Conservation (phyloP, 2,329 filamentous ascomycete genomes). For the Claviceps pazoutovae region DNA sequence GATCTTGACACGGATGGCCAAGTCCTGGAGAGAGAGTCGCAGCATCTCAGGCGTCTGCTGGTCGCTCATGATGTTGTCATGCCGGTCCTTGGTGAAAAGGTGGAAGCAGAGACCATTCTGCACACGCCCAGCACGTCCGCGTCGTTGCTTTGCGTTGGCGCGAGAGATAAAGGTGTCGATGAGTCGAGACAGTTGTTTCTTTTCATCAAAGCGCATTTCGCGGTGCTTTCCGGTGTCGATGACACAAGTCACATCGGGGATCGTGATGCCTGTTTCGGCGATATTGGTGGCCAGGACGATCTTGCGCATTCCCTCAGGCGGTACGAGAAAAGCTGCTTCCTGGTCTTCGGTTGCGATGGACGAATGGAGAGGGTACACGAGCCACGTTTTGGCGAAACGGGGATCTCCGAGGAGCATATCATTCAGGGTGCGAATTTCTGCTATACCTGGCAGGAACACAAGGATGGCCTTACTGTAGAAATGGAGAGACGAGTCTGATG, state of each 20-base stretch:
- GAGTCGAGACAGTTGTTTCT: conserved; percentile 75
- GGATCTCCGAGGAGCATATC: conserved; percentile 69
- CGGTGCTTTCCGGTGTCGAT: conserved; percentile 95
- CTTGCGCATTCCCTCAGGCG: conserved; percentile 70
- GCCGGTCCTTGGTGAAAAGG: conserved; percentile 78
- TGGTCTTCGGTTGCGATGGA: conserved; percentile 94
- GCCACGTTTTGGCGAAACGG: conserved; percentile 63
- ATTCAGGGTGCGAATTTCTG: conserved; percentile 79
- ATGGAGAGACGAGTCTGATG: conserved; percentile 49
- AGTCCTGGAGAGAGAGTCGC: conserved; percentile 80
- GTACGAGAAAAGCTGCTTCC: conserved; percentile 79
- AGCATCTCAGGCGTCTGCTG: conserved; percentile 97
- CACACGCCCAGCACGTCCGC: conserved; percentile 87
- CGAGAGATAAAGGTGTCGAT: conserved; percentile 92
- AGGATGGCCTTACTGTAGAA: conserved; percentile 79
- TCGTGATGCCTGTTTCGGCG: conserved; percentile 95
- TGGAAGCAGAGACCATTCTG: conserved; percentile 94
- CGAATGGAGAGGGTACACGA: conserved; percentile 82
- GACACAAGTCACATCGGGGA: conserved; percentile 93
- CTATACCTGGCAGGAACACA: conserved; percentile 90
- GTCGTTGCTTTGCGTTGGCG: conserved; percentile 88
- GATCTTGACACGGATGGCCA: conserved; percentile 93
- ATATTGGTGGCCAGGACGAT: conserved; percentile 97
- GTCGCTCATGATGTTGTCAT: conserved; percentile 73
- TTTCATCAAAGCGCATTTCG: conserved; percentile 93